These are phyloP conservation scores for Botrytis hyacinthi DNA, from an alignment of 2,329 filamentous ascomycete species.

Conservation along the genomic window DNA sequence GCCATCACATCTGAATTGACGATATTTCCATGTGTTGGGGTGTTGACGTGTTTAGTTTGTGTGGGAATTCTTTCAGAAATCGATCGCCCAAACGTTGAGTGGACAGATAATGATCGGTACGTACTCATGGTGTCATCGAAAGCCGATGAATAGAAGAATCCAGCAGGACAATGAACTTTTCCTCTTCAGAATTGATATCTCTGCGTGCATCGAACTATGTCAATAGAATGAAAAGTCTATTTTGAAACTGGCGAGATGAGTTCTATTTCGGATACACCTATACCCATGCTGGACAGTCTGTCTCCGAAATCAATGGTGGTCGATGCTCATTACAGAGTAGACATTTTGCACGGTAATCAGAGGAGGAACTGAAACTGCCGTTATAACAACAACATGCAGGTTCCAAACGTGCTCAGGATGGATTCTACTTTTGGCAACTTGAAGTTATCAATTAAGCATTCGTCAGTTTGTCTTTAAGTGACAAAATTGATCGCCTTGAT, in stretches of 20 bases:
- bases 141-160: background rate
- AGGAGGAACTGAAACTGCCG: slow-evolving; percentile 11
- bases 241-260: slow-evolving; percentile 9
- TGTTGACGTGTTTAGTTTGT: background rate
- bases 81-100: background rate
- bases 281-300: background rate
- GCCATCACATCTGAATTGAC: background rate
- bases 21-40: background rate
- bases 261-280: background rate
- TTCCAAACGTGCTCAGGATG: background rate
- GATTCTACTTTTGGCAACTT: background rate
- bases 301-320: background rate
- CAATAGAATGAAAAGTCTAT: background rate
- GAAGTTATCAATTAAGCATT: slow-evolving; percentile 1
- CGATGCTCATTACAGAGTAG: slow-evolving; percentile 13
- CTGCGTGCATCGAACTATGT: background rate
- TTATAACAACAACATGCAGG: background rate
- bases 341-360: background rate
- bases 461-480: background rate
- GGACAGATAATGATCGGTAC: background rate
- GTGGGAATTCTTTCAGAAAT: background rate
- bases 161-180: background rate
- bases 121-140: background rate
- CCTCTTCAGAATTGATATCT: background rate
- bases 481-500: background rate